Evolutionary conservation across 164 flowering plant genomes (phyloP), one percentile per base, ranked within the genome.

Genomic region (Macadamia tetraphylla): DNA sequence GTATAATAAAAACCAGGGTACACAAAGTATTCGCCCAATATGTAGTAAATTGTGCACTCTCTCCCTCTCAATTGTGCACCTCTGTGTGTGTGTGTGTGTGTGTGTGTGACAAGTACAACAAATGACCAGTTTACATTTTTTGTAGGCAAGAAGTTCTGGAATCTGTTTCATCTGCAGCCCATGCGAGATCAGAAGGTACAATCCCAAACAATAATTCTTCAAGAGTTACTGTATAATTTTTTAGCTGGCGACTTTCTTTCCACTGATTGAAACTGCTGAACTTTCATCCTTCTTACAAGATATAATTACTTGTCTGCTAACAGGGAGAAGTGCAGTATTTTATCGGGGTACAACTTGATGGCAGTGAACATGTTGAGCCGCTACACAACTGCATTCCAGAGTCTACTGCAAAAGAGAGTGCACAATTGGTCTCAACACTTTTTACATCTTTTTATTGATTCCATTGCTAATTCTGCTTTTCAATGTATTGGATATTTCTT

Each of bases 241-340:
- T 44, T 29, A 35, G 14, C 10, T 68, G 15, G 10, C 12, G 13
- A 23, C 5, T 32, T 48, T 40, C 32, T 23, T 40, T n/a, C 14
- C 9, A 7, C 23, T 23, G 23, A 23, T 23, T 23, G 23, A 23
- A 23, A 13, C 11, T 53, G 17, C 0, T 10, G 6, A 40, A 3
- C 12, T 49, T 15, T 11, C 13, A 43, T 14, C 9, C 31, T 8
- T 15, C 18, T 18, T 11, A 58, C 8, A 18, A 5, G 35, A 29
- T 12, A 58, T 59, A 43, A 35, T 31, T 46, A 35, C 17, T 64
- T 49, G 52, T 71, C n/a, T 69, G 0, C 67, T 52, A 67, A 78
- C 75, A 94, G 99, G 99, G 99, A 66, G 97, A 94, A 75, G 97
- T 94, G 5, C 99, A 94, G 60, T 94, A 94, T 65, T 94, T 94